Base-by-base conservation (phyloP, 1,284 basidiomycete genomes). In the Cryptococcus jaspeensis region DNA sequence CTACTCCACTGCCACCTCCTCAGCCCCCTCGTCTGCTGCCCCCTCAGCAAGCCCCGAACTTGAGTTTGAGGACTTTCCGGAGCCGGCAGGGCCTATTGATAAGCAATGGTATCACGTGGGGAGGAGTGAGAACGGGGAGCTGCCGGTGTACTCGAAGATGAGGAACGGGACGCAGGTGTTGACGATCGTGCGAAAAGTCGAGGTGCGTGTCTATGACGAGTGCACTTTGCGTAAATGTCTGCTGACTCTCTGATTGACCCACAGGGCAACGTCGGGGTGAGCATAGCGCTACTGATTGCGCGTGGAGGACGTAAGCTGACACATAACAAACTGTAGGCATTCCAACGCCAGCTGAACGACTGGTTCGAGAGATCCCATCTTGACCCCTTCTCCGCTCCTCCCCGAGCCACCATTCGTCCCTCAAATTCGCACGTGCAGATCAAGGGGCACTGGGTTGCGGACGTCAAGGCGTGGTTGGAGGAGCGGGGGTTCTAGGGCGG, bases 101-200 rank as follows among this genome's bases (percentile, higher is more conserved):
- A 38, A 37, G 50, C 20, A 44, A 5, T 59, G 52, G 54, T 62
- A 59, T 38, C 48, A 54, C 39, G 55, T 62, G 18, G 48, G 35
- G 9, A 54, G 61, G 42, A 62, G 55, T 46, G 45, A 45, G 8
- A 50, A 52, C 3, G 61, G 61, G 13, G 49, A 62, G 47, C 60
- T 74, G 38, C 72, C 72, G 13, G 72, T 74, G 18, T 74, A 74
- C 55, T 63, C 68, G 22, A 69, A 70, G 47, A 52, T 65, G 28
- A 61, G 64, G 54, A 69, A 67, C 55, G 70, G 65, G 5, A 60
- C 57, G 20, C 50, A 48, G 8, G 53, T 64, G 22, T 70, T 60
- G 46, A 74, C 72, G 7, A 48, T 72, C 5, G 60, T 74, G 9
- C 49, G 72, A 41, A 69, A 64, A 53, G 59, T 74, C 18, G 61